phyloP scores from a whole-genome alignment of 371 early-diverging fungal species.

The Haplosporangium sp. region DNA sequence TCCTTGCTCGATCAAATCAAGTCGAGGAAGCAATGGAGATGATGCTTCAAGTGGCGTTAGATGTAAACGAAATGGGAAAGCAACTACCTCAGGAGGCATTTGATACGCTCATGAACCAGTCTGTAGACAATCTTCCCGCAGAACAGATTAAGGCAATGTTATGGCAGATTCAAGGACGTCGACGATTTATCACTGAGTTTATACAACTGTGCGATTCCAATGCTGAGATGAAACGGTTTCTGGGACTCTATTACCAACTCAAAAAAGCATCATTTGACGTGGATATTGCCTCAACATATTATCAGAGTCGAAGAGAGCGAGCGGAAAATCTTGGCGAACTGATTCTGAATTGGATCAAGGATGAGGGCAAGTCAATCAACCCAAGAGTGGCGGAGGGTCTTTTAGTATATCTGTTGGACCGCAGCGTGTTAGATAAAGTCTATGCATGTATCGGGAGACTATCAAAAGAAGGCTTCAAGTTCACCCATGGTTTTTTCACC shows the following conservation, averaged over 20 bases:
- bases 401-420: constrained; percentile 39
- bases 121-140: constrained; percentile 35
- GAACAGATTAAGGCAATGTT: constrained; percentile 37
- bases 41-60: constrained; percentile 55
- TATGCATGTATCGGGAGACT: constrained; percentile 13
- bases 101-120: constrained; percentile 28
- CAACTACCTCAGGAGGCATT: constrained; percentile 47
- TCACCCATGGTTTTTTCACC: constrained; percentile 37
- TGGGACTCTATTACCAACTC: constrained; percentile 31
- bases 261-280: constrained; percentile 30
- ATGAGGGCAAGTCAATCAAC: constrained; percentile 13
- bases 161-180: constrained; percentile 48
- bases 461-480: constrained; percentile 18
- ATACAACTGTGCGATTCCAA: constrained; percentile 42
- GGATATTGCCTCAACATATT: constrained; percentile 43
- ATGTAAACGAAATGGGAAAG: constrained; percentile 39
- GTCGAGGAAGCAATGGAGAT: constrained; percentile 44
- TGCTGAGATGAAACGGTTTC: constrained; percentile 34
- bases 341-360: constrained; percentile 28
- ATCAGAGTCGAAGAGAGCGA: constrained; percentile 33
- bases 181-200: constrained; percentile 42
- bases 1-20: constrained; percentile 15
- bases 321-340: constrained; percentile 16
- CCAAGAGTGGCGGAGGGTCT: constrained; percentile 27
- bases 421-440: constrained; percentile 31